Evolutionary conservation across 1,284 basidiomycete species (phyloP).

Genomic region (Malassezia restricta): DNA sequence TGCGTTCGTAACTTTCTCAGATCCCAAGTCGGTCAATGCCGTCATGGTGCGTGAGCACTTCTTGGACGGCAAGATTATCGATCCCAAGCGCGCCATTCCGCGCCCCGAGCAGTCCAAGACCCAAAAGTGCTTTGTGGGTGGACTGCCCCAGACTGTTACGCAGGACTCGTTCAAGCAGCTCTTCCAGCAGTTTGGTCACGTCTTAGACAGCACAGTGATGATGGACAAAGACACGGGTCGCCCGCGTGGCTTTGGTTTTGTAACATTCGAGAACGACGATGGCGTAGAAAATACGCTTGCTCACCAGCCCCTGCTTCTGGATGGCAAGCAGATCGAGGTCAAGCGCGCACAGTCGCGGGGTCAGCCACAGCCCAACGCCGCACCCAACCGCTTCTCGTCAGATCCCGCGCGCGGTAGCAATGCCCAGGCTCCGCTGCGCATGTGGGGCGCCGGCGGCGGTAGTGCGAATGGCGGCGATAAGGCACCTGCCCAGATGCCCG

Average conservation of each 20-base stretch:
- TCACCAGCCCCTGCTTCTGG: slow-evolving; percentile 41
- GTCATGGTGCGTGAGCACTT: slow-evolving; percentile 76
- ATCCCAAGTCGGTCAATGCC: slow-evolving; percentile 71
- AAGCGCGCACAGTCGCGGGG: slow-evolving; percentile 50
- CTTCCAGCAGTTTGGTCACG: slow-evolving; percentile 76
- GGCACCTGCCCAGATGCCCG: slow-evolving; percentile 1
- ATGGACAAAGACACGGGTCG: slow-evolving; percentile 88
- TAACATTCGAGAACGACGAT: slow-evolving; percentile 76
- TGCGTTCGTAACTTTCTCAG: slow-evolving; percentile 81
- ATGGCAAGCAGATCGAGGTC: slow-evolving; percentile 68
- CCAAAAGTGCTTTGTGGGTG: slow-evolving; percentile 73
- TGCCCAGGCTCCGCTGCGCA: slow-evolving; percentile 8
- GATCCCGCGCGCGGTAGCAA: slow-evolving; percentile 15
- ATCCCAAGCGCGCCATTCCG: slow-evolving; percentile 96
- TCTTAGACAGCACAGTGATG: slow-evolving; percentile 97
- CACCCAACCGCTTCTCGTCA: slow-evolving; percentile 8
- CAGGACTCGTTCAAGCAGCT: slow-evolving; percentile 83
- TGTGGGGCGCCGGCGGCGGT: slow-evolving; percentile 17
- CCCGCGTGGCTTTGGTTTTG: slow-evolving; percentile 95
- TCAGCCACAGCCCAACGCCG: slow-evolving; percentile 22
- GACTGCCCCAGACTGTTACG: slow-evolving; percentile 77
- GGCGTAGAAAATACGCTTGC: slow-evolving; percentile 58
- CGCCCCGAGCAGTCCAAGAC: slow-evolving; percentile 48
- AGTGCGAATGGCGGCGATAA: slow-evolving; percentile 10
- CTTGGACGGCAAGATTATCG: slow-evolving; percentile 90